These are phyloP conservation scores for Caryopteris hybrid DNA, from an alignment of 305 asterid species.

Conservation along the genomic window DNA sequence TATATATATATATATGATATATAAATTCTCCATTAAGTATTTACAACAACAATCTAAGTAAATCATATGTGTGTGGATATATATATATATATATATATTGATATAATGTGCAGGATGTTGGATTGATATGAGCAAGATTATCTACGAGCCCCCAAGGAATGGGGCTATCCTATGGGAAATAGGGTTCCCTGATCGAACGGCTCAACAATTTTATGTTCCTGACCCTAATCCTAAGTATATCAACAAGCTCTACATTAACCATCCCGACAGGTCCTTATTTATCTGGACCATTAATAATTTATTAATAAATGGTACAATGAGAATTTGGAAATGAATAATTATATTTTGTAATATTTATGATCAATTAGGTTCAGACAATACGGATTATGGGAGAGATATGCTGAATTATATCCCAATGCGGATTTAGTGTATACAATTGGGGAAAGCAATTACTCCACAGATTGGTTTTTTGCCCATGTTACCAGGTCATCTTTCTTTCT, in stretches of 20 bases:
- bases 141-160: slow-evolving; percentile 48
- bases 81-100: neutral
- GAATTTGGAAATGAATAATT: neutral
- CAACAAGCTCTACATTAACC: slow-evolving; percentile 47
- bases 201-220: slow-evolving; percentile 54
- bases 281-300: neutral
- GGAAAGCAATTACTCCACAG: slow-evolving; percentile 42
- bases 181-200: slow-evolving; percentile 70
- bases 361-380: slow-evolving; percentile 60
- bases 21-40: too few relatives aligned
- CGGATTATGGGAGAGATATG: slow-evolving; percentile 68
- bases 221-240: slow-evolving; percentile 54
- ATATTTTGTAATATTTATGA: neutral
- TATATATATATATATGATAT: too few relatives aligned
- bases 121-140: slow-evolving; percentile 37
- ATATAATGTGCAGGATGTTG: slow-evolving; percentile 26
- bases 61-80: too few relatives aligned
- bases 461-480: slow-evolving; percentile 76
- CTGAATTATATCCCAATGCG: slow-evolving; percentile 38
- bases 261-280: slow-evolving; percentile 43
- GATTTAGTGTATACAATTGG: slow-evolving; percentile 59
- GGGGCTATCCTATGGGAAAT: slow-evolving; percentile 84
- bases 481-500: too few relatives aligned
- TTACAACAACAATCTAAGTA: too few relatives aligned
- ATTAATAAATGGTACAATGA: too few relatives aligned